Percentiles rank a stretch among this genome's conserved stretches.
phyloP scores from a whole-genome alignment of 768 basidiomycete species.

The Lactifluus subvellereus region DNA sequence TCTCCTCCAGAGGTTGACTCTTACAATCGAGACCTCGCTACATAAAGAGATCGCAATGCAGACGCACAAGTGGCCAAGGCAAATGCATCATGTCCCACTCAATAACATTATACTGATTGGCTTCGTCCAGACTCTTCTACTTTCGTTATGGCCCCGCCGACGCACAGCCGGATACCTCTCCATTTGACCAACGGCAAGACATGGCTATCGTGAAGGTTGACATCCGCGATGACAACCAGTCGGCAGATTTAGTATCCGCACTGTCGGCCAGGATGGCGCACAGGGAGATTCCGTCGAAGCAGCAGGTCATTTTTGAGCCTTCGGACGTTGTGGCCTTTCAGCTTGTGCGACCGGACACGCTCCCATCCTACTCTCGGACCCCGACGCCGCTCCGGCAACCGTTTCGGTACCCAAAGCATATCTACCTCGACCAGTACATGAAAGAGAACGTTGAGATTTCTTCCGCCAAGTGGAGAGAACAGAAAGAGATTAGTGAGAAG shows the following conservation, averaged over 20 bases:
- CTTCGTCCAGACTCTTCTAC: conserved; percentile 41
- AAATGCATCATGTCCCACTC: conserved; percentile 25
- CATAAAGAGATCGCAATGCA: conserved; percentile 25
- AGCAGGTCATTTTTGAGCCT: conserved; percentile 56
- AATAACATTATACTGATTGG: conserved; percentile 2
- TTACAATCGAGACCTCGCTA: conserved; percentile 37
- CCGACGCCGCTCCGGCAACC: conserved; percentile 21
- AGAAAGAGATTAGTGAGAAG: conserved; percentile 41
- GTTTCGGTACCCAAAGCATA: conserved; percentile 56
- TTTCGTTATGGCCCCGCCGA: conserved; percentile 50
- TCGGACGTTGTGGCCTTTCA: conserved; percentile 63
- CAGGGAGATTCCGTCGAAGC: conserved; percentile 30
- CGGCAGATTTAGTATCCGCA: conserved; percentile 54
- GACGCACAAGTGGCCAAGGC: conserved; percentile 38
- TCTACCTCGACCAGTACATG: conserved; percentile 73
- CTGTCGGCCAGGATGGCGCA: conserved; percentile 29
- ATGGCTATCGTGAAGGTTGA: conserved; percentile 51
- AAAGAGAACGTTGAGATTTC: conserved; percentile 47
- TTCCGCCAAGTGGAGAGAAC: conserved; percentile 32
- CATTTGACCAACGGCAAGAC: conserved; percentile 29
- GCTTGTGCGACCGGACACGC: conserved; percentile 31
- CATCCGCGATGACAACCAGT: conserved; percentile 38
- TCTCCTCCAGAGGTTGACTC: conserved; percentile 42
- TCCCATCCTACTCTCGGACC: conserved; percentile 24
- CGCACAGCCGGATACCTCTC: conserved; percentile 30